Conservation (phyloP, 1,284 basidiomycete genomes). For the Papiliotrema fonsecae region DNA sequence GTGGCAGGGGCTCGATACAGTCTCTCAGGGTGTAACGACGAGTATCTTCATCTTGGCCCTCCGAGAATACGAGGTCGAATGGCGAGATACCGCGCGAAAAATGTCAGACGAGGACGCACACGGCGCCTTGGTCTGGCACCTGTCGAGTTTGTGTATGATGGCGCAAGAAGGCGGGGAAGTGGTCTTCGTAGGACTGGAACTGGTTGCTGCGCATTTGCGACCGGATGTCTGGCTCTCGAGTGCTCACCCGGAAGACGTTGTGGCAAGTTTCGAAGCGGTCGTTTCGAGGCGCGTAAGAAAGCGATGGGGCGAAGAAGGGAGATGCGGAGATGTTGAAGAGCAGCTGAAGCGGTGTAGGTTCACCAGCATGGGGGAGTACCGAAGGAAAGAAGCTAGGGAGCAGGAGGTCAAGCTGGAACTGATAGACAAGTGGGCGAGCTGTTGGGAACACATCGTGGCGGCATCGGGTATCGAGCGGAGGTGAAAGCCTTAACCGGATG, state of each 20-base stretch:
- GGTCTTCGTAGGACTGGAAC: background rate
- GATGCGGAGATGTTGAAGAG: background rate
- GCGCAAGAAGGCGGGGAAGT: background rate
- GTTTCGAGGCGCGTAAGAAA: background rate
- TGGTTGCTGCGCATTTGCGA: background rate
- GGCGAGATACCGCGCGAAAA: background rate
- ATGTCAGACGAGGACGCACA: background rate
- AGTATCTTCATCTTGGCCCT: background rate
- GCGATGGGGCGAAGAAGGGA: background rate
- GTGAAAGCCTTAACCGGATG: too few relatives aligned
- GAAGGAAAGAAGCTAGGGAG: background rate
- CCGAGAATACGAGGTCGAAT: background rate
- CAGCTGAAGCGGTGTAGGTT: background rate
- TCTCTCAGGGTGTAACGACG: background rate
- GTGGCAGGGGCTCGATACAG: background rate
- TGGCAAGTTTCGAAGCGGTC: background rate
- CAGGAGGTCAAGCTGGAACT: background rate
- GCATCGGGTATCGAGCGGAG: background rate
- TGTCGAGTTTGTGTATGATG: background rate
- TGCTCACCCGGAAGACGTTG: background rate
- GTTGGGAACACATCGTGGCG: background rate
- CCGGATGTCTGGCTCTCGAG: background rate
- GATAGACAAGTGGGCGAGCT: background rate
- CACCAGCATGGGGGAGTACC: slow-evolving; percentile 1
- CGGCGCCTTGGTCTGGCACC: background rate